phyloP scores from a whole-genome alignment of 257 asterid species.

The Rubia yunnanensis region DNA sequence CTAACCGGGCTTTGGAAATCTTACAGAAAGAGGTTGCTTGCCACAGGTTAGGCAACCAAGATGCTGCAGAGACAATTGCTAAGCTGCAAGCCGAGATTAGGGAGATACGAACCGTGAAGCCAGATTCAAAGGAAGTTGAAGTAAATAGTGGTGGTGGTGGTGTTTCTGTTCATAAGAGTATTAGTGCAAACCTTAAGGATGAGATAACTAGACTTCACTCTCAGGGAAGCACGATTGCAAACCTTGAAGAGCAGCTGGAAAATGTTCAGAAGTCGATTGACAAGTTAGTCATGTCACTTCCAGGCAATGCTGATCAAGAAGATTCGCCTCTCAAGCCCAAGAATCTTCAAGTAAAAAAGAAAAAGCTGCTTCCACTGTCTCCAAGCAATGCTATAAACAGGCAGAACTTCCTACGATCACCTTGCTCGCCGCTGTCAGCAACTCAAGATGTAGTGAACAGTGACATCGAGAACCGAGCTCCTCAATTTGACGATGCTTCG shows the following conservation, averaged over 20 bases:
- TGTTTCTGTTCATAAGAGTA: constrained; percentile 67
- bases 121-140: constrained; percentile 44
- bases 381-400: constrained; percentile 61
- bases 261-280: constrained; percentile 91
- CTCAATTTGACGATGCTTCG: constrained; percentile 46
- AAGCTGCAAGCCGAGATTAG: constrained; percentile 86
- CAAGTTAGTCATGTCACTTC: constrained; percentile 77
- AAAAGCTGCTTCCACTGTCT: constrained; percentile 61
- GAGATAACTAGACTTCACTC: constrained; percentile 93
- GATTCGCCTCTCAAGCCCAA: constrained; percentile 48
- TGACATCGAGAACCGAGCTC: constrained; percentile 69
- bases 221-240: constrained; percentile 84
- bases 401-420: constrained; percentile 67
- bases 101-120: constrained; percentile 55
- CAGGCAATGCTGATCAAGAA: constrained; percentile 45
- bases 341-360: constrained; percentile 49
- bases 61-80: constrained; percentile 94
- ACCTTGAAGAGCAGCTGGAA: constrained; percentile 90
- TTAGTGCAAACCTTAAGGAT: constrained; percentile 85
- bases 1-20: constrained; percentile 84
- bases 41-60: constrained; percentile 91
- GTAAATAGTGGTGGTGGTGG: constrained; percentile 28
- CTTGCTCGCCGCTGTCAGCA: constrained; percentile 79
- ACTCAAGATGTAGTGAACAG: constrained; percentile 47
- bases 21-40: constrained; percentile 91